These are phyloP conservation scores for Myochromella boudieri DNA, from an alignment of 768 basidiomycete genomes.

Conservation along the genomic window DNA sequence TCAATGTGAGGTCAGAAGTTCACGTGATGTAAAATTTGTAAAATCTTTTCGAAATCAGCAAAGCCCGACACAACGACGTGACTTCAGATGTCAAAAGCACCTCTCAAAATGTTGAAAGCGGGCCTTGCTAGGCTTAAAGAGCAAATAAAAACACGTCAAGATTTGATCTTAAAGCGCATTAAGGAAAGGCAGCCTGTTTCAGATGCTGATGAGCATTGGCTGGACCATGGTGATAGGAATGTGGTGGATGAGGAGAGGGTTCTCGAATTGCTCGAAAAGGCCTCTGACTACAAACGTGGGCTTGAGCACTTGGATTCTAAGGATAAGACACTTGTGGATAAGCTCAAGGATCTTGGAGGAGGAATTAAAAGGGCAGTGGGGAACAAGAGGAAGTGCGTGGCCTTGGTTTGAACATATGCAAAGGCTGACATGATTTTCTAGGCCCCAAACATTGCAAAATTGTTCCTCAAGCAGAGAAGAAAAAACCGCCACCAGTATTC, in stretches of 20 bases:
- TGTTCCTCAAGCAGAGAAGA: not conserved
- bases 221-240: conserved; percentile 18
- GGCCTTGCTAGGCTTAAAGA: conserved; percentile 9
- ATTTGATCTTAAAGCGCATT: conserved; percentile 5
- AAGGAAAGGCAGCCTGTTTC: conserved; percentile 11
- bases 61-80: not conserved
- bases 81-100: conserved; percentile 2
- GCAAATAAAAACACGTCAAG: conserved; percentile 4
- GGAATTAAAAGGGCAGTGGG: not conserved
- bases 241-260: conserved; percentile 19
- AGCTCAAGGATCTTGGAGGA: conserved; percentile 4
- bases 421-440: not conserved
- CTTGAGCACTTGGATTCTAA: conserved; percentile 9
- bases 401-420: not conserved
- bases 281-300: conserved; percentile 21
- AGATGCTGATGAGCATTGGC: conserved; percentile 19
- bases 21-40: not conserved
- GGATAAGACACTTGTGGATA: conserved; percentile 7
- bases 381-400: not conserved
- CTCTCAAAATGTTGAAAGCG: conserved; percentile 8
- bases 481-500: not conserved
- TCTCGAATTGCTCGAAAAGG: conserved; percentile 19
- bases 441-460: not conserved
- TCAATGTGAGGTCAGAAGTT: not conserved
- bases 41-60: not conserved